Evolutionary conservation across 176 grass and related monocot genomes (phyloP).

Genomic region (Themeda triandra): DNA sequence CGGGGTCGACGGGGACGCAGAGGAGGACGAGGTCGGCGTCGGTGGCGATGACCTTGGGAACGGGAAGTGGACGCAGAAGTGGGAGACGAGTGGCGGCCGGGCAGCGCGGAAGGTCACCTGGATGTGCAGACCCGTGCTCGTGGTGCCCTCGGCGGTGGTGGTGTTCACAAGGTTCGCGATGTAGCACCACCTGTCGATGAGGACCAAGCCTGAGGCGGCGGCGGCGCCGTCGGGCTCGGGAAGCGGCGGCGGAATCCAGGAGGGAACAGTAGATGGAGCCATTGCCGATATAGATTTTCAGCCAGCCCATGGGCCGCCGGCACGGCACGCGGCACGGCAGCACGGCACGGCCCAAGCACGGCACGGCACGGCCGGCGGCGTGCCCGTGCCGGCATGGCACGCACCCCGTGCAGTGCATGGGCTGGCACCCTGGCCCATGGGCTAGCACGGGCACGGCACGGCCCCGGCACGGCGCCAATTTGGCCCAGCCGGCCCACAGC

Average conservation of each 20-base stretch:
- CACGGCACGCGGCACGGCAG: no score
- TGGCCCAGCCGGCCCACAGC: no score
- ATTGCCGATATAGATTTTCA: no score
- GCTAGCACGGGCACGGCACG: no score
- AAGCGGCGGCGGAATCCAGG: background rate
- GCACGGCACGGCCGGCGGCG: no score
- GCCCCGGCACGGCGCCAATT: no score
- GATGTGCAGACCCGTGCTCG: background rate
- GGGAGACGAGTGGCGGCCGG: background rate
- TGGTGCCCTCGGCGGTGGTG: background rate
- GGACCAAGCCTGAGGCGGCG: background rate
- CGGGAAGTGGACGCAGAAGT: background rate
- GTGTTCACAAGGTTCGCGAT: background rate
- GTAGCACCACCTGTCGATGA: background rate
- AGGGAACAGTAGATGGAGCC: background rate
- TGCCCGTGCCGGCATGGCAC: no score
- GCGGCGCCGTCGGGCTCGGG: background rate
- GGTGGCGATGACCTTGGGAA: background rate
- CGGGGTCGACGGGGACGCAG: background rate
- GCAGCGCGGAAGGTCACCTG: no score
- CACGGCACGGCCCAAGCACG: no score
- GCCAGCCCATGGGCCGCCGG: no score
- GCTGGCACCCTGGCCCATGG: no score
- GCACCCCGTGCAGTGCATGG: no score
- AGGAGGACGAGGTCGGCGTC: background rate